Percentiles rank a stretch among this genome's conserved stretches.
These are phyloP conservation scores for Chalciporus sp. DNA, from an alignment of 1,284 basidiomycete species.

Conservation along the genomic window DNA sequence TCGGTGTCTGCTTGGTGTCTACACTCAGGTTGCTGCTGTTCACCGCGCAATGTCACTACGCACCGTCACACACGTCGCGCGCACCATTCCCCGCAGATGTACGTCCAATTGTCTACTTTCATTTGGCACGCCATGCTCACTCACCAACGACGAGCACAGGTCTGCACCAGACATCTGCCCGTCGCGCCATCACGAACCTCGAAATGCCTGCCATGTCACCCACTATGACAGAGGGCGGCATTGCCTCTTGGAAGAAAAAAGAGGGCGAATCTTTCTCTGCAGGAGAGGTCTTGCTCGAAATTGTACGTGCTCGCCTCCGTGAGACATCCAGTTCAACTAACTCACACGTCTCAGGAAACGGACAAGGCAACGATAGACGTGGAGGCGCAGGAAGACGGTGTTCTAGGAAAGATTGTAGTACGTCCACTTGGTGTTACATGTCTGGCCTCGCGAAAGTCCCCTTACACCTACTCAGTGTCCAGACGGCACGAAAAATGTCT, in stretches of 20 bases:
- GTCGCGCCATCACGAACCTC: slow-evolving; percentile 69
- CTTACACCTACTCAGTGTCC: slow-evolving; percentile 49
- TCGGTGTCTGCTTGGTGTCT: too few species aligned
- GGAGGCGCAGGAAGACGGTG: slow-evolving; percentile 96
- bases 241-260: slow-evolving; percentile 90
- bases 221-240: slow-evolving; percentile 98
- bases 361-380: slow-evolving; percentile 99
- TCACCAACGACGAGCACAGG: slow-evolving; percentile 39
- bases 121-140: slow-evolving; percentile 5
- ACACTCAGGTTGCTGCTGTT: not conserved
- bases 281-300: slow-evolving; percentile 93
- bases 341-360: slow-evolving; percentile 72
- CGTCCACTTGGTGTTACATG: slow-evolving; percentile 25
- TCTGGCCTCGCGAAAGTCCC: not conserved
- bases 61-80: slow-evolving; percentile 10
- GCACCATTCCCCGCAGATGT: slow-evolving; percentile 28
- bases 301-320: slow-evolving; percentile 58
- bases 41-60: slow-evolving; percentile 18
- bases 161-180: slow-evolving; percentile 56
- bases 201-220: slow-evolving; percentile 97
- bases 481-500: slow-evolving; percentile 85
- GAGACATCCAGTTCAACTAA: slow-evolving; percentile 2
- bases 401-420: slow-evolving; percentile 92
- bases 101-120: not conserved
- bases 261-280: slow-evolving; percentile 85